phyloP scores from a whole-genome alignment of 495 filamentous ascomycete species.

The Aspergillus wentii region DNA sequence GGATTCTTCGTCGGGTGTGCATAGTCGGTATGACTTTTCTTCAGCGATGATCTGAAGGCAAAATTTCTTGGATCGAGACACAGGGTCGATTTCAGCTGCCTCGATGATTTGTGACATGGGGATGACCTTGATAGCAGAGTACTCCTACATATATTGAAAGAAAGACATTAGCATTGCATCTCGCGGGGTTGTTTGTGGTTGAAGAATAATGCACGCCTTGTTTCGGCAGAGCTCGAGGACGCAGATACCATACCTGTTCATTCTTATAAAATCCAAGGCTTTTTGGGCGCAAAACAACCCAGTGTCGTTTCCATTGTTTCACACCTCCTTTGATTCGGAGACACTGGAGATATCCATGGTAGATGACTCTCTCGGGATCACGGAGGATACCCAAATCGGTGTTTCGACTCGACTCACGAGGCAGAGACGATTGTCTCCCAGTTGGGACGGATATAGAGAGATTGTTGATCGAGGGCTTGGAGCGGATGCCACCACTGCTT shows the following conservation, averaged over 20 bases:
- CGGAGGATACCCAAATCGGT: conserved; percentile 51
- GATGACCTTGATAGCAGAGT: conserved; percentile 78
- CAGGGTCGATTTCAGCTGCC: conserved; percentile 85
- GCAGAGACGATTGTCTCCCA: conserved; percentile 22
- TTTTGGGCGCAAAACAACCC: conserved; percentile 86
- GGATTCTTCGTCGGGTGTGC: conserved; percentile 73
- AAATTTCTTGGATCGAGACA: conserved; percentile 75
- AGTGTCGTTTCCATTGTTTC: conserved; percentile 89
- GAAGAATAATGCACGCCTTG: background rate
- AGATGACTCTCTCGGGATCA: conserved; percentile 73
- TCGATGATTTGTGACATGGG: conserved; percentile 78
- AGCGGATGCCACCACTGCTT: conserved; percentile 23
- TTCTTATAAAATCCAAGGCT: conserved; percentile 91
- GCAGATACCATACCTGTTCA: conserved; percentile 49
- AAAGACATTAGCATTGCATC: background rate
- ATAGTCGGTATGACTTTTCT: conserved; percentile 88
- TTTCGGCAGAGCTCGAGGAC: background rate
- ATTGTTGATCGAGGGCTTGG: conserved; percentile 30
- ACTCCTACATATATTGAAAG: conserved; percentile 47
- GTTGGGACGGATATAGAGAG: conserved; percentile 24
- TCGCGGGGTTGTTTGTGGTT: too few relatives aligned
- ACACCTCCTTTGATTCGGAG: conserved; percentile 83
- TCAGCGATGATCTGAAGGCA: conserved; percentile 95
- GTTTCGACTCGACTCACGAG: conserved; percentile 52
- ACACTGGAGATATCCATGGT: conserved; percentile 85